These are phyloP conservation scores for Ustilago crameri DNA, from an alignment of 1,284 basidiomycete genomes.

Conservation along the genomic window DNA sequence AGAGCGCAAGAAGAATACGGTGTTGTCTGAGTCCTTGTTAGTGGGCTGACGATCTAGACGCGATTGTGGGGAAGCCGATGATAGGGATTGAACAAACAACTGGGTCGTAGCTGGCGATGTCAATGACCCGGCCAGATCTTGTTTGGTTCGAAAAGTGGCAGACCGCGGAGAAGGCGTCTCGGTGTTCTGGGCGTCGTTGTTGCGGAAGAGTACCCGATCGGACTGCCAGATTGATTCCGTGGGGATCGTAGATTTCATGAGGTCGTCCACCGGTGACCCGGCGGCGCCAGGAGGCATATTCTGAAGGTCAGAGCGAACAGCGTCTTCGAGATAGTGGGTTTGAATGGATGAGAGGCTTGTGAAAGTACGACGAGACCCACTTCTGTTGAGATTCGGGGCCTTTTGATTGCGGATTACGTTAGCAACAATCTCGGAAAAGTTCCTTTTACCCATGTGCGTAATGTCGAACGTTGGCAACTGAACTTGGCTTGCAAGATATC, in stretches of 20 bases:
- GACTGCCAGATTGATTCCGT: conserved; percentile 26
- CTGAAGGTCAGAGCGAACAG: conserved; percentile 23
- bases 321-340: background rate
- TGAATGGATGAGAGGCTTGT: conserved; percentile 1
- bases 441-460: conserved; percentile 37
- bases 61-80: conserved; percentile 2
- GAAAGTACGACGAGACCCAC: conserved; percentile 7
- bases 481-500: background rate
- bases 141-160: conserved; percentile 12
- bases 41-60: background rate
- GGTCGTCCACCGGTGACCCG: conserved; percentile 25
- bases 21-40: background rate
- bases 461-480: background rate
- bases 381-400: conserved; percentile 2
- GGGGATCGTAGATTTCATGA: conserved; percentile 17
- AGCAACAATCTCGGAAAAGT: conserved; percentile 32
- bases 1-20: conserved; percentile 17
- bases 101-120: conserved; percentile 13
- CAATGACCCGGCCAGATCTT: conserved; percentile 7
- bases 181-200: background rate
- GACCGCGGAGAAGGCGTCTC: conserved; percentile 13
- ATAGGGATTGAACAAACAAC: conserved; percentile 6
- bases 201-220: conserved; percentile 1
- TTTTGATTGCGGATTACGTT: conserved; percentile 17
- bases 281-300: conserved; percentile 33